Conservation (phyloP, 2,329 filamentous ascomycete species). For the Aspergillus tamarii region DNA sequence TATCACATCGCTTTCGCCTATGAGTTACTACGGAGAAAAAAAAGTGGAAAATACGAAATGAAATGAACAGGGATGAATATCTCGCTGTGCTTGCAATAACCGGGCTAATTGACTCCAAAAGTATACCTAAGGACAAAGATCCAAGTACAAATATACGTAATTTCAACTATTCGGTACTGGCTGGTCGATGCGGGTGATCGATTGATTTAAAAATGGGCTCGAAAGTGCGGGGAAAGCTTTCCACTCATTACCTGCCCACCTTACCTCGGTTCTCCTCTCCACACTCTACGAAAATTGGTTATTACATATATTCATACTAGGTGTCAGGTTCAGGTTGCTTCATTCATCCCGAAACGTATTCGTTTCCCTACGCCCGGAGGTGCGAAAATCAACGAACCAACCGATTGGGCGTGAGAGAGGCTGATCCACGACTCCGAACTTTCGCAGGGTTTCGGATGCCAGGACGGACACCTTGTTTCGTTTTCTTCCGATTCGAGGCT, state of each 20-base stretch:
- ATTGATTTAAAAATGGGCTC: neutral
- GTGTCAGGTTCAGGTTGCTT: neutral
- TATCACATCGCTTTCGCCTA: neutral
- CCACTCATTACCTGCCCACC: neutral
- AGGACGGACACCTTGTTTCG: neutral
- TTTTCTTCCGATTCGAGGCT: neutral
- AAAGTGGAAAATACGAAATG: neutral
- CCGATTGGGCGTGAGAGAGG: neutral
- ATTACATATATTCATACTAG: neutral
- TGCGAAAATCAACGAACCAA: neutral
- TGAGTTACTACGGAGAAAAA: neutral
- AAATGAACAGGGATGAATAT: neutral
- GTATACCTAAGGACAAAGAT: too few relatives aligned
- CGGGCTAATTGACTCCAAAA: neutral
- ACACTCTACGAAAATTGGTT: neutral
- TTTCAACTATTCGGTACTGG: too few relatives aligned
- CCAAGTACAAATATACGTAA: too few relatives aligned
- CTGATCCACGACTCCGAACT: neutral
- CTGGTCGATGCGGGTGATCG: neutral
- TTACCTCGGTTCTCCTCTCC: neutral
- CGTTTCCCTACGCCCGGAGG: neutral
- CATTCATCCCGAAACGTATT: neutral
- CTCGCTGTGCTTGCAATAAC: neutral
- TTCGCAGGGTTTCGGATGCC: neutral
- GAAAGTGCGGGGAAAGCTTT: conserved; percentile 32